Conservation (phyloP, 495 filamentous ascomycete genomes). For the Poronia punctata region DNA sequence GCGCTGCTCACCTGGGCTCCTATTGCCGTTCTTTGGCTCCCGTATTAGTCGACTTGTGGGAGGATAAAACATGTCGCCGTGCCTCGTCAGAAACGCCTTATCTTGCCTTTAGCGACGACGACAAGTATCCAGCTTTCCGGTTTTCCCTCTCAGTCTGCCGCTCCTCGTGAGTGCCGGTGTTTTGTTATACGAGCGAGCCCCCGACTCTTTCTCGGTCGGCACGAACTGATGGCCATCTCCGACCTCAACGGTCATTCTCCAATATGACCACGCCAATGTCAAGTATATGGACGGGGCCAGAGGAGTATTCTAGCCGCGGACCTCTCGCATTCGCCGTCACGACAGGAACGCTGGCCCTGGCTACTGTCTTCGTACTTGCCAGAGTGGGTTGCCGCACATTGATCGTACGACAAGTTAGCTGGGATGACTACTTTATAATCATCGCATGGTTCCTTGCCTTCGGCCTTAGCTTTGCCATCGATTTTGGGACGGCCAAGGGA, state of each 20-base stretch:
- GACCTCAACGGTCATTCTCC: constrained; percentile 1
- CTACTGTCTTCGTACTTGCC: constrained; percentile 64
- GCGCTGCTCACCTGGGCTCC: too few species aligned
- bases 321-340: constrained; percentile 69
- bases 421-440: constrained; percentile 81
- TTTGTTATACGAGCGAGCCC: too few species aligned
- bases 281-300: constrained; percentile 8
- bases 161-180: too few species aligned
- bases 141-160: too few species aligned
- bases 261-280: constrained; percentile 5
- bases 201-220: too few species aligned
- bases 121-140: too few species aligned
- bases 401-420: constrained; percentile 60
- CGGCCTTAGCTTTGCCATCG: constrained; percentile 69
- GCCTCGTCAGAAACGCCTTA: too few species aligned
- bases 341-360: constrained; percentile 56
- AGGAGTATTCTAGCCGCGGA: constrained; percentile 43
- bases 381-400: constrained; percentile 65
- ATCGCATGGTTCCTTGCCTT: constrained; percentile 79
- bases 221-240: constrained; percentile 9
- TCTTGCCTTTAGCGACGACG: too few species aligned
- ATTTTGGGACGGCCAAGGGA: constrained; percentile 61
- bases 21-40: too few species aligned
- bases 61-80: too few species aligned
- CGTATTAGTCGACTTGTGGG: too few species aligned